Evolutionary conservation across 495 filamentous ascomycete species (phyloP), one percentile per base, ranked within the genome.

Genomic region (Trichoderma reesei): DNA sequence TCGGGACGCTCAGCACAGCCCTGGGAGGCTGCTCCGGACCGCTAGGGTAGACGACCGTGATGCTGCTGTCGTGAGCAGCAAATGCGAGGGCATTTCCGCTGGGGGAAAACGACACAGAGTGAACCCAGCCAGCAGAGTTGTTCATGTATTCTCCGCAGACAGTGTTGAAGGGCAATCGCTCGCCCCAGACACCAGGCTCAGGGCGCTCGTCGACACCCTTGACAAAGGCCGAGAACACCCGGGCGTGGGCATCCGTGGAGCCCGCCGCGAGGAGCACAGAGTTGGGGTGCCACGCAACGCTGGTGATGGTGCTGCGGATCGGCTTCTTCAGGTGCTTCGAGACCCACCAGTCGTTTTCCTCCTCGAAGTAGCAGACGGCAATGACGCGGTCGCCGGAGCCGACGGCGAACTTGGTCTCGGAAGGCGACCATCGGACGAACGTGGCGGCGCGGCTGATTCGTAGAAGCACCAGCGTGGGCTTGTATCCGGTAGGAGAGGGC

Each of bases 301-400:
- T 90, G 48, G 94, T 97, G 68, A 98, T 90, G 56, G 94, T 98
- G 71, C 89, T 93, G 61, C 94, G 90, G 69, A 98, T 94, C 6
- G 95, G 94, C 80, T 97, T 98, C 83, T 96, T 97, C 65, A 98
- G 75, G 75, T 98, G 94, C 80, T 98, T 98, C 41, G 92, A 96
- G 7, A 98, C 93, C 94, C 94, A 98, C 95, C 95, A 98, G 78
- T 98, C 91, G 73, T 98, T 97, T 76, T 98, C 95, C 71, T 94
- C 88, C 70, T 98, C 94, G 68, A 98, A 98, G 79, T 97, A 97
- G 80, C 94, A 98, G 68, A 97, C 85, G n/a, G 94, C 90, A 70
- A 98, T 96, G 63, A 95, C 87, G 63, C 95, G 85, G 66, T 96
- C 94, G 65, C 94, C 94, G 41, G 92, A 97, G 64, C 94, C 95